phyloP scores from a whole-genome alignment of 768 basidiomycete species.

The Psilocybe cubensis region DNA sequence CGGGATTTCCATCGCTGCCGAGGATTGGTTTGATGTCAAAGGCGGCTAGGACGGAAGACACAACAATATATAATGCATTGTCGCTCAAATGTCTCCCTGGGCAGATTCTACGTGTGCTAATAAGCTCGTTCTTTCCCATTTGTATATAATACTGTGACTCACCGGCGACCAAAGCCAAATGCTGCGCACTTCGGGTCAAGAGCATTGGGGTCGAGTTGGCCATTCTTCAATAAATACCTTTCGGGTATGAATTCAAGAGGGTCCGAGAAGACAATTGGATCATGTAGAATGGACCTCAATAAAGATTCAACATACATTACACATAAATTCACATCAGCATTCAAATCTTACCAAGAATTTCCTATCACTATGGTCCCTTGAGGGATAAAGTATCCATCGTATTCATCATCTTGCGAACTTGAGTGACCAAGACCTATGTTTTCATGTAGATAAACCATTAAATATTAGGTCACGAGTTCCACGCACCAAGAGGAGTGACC shows the following conservation, averaged over 20 bases:
- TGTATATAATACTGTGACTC: slow-evolving; percentile 3
- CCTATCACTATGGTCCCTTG: slow-evolving; percentile 31
- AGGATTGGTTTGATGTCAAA: background rate
- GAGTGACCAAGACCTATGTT: slow-evolving; percentile 28
- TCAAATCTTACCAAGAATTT: slow-evolving; percentile 30
- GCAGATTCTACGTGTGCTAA: slow-evolving; percentile 10
- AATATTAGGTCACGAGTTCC: background rate
- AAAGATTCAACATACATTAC: background rate
- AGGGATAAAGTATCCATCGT: slow-evolving; percentile 37
- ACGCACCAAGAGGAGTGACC: slow-evolving; percentile 22
- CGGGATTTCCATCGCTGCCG: background rate
- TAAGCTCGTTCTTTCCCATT: background rate
- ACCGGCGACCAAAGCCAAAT: slow-evolving; percentile 28
- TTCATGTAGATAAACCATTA: background rate
- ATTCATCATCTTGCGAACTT: slow-evolving; percentile 31
- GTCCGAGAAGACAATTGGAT: slow-evolving; percentile 33
- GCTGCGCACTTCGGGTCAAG: slow-evolving; percentile 14
- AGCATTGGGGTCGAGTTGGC: slow-evolving; percentile 14
- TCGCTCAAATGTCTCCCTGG: slow-evolving; percentile 11
- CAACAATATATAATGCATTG: background rate
- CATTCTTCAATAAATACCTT: slow-evolving; percentile 27
- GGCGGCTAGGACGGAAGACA: background rate
- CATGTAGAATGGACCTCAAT: slow-evolving; percentile 39
- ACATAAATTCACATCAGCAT: background rate
- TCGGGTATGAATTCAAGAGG: slow-evolving; percentile 35